Evolutionary conservation across 768 basidiomycete genomes (phyloP).

Genomic region (Lyophyllum atratum): DNA sequence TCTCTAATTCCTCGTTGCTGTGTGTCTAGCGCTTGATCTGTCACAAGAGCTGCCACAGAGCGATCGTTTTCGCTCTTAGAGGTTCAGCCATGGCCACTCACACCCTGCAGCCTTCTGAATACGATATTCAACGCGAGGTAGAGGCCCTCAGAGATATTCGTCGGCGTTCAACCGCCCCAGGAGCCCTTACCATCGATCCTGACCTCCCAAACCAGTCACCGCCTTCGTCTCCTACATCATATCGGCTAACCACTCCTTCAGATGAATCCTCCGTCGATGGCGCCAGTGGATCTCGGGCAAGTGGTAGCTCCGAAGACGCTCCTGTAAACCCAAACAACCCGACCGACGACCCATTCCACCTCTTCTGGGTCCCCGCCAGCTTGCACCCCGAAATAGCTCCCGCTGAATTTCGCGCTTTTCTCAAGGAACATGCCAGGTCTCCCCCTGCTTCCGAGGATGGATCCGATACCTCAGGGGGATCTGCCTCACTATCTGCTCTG

Average conservation of each 20-base stretch:
- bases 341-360: slow-evolving; percentile 80
- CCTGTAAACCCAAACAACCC: slow-evolving; percentile 34
- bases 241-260: slow-evolving; percentile 42
- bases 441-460: slow-evolving; percentile 54
- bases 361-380: slow-evolving; percentile 98
- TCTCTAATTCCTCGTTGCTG: not conserved
- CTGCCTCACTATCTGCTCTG: slow-evolving; percentile 44
- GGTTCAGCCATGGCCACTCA: slow-evolving; percentile 37
- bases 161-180: slow-evolving; percentile 82
- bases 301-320: slow-evolving; percentile 23
- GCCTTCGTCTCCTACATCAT: slow-evolving; percentile 57
- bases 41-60: slow-evolving; percentile 1
- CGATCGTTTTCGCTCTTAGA: slow-evolving; percentile 3
- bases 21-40: not conserved
- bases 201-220: slow-evolving; percentile 82
- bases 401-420: slow-evolving; percentile 91
- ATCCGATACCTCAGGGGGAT: slow-evolving; percentile 35
- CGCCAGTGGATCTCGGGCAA: slow-evolving; percentile 25
- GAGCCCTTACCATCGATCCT: slow-evolving; percentile 84
- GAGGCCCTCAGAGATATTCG: slow-evolving; percentile 83
- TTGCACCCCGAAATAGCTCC: slow-evolving; percentile 98
- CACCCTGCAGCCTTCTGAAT: slow-evolving; percentile 74
- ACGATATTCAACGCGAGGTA: slow-evolving; percentile 86
- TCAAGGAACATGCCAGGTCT: slow-evolving; percentile 86
- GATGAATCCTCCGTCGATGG: slow-evolving; percentile 25